Percentiles rank a stretch among this genome's conserved stretches.
Conservation (phyloP, 75 land plant genomes). For the Cryptomeria japonica region DNA sequence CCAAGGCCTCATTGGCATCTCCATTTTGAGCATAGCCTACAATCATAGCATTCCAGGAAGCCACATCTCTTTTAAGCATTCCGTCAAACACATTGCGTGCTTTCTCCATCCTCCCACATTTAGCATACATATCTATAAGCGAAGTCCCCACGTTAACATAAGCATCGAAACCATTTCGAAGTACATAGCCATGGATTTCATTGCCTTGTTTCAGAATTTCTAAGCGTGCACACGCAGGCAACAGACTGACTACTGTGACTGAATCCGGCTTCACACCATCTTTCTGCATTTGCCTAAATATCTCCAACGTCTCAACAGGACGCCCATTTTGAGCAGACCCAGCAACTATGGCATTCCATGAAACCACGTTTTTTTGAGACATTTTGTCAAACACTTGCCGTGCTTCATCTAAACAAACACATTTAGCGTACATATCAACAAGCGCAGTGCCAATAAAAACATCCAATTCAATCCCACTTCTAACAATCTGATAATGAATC, state of each 20-base stretch:
- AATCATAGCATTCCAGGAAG: slow-evolving; percentile 27
- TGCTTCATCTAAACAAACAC: slow-evolving; percentile 1
- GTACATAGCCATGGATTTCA: background rate
- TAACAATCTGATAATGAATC: slow-evolving; percentile 1
- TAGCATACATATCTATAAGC: slow-evolving; percentile 28
- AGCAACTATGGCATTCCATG: slow-evolving; percentile 15
- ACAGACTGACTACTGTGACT: background rate
- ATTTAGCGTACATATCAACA: slow-evolving; percentile 21
- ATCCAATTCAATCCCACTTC: slow-evolving; percentile 3
- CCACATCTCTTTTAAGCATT: slow-evolving; percentile 10
- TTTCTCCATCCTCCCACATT: slow-evolving; percentile 24
- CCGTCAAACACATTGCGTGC: slow-evolving; percentile 12
- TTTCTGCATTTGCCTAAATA: background rate
- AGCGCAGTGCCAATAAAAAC: slow-evolving; percentile 12
- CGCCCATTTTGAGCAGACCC: slow-evolving; percentile 8
- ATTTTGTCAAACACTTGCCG: slow-evolving; percentile 8
- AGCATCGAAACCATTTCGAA: background rate
- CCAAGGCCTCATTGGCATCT: slow-evolving; percentile 3
- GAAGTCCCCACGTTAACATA: slow-evolving; percentile 15
- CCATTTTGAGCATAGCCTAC: slow-evolving; percentile 22
- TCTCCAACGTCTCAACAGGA: slow-evolving; percentile 5
- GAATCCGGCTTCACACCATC: slow-evolving; percentile 12
- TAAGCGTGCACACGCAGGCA: slow-evolving; percentile 11
- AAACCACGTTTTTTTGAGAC: background rate
- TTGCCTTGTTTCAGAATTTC: background rate